phyloP scores from a whole-genome alignment of 108 stramenopile genomes.

The Skeletonema menzelii region DNA sequence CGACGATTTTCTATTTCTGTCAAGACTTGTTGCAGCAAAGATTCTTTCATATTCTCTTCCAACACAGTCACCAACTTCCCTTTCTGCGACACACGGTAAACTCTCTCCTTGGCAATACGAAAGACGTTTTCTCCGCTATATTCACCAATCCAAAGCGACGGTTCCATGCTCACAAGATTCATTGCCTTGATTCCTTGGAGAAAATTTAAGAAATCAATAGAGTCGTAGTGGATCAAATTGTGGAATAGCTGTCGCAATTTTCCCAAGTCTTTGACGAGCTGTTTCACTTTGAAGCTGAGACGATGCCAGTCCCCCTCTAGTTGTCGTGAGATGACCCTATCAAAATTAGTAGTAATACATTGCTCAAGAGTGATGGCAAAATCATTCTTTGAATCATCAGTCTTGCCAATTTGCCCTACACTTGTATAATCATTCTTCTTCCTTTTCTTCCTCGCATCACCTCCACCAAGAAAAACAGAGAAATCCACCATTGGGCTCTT shows the following conservation, averaged over 20 bases:
- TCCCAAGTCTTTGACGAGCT: constrained; percentile 87
- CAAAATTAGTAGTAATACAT: constrained; percentile 88
- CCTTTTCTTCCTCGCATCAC: constrained; percentile 7
- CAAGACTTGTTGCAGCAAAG: constrained; percentile 77
- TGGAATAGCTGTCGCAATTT: constrained; percentile 90
- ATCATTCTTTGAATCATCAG: constrained; percentile 24
- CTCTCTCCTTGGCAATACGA: constrained; percentile 87
- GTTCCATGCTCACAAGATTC: constrained; percentile 58
- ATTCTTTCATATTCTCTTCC: constrained; percentile 96
- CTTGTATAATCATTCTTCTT: constrained; percentile 4
- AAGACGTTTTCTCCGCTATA: constrained; percentile 89
- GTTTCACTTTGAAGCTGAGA: constrained; percentile 79
- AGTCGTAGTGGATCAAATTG: constrained; percentile 90
- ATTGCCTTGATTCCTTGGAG: constrained; percentile 76
- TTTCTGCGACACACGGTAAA: constrained; percentile 62
- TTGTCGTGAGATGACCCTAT: constrained; percentile 80
- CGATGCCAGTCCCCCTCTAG: constrained; percentile 97
- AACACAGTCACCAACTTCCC: constrained; percentile 61
- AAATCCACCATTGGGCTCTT: constrained; percentile 70
- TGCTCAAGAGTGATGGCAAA: constrained; percentile 83
- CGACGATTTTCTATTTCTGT: constrained; percentile 74
- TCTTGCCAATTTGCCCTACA: not conserved
- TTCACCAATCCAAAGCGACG: constrained; percentile 90
- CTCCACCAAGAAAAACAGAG: constrained; percentile 32
- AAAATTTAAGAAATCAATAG: constrained; percentile 86